Evolutionary conservation across 176 grass and related monocot genomes (phyloP).

Genomic region (Lolium multiflorum): DNA sequence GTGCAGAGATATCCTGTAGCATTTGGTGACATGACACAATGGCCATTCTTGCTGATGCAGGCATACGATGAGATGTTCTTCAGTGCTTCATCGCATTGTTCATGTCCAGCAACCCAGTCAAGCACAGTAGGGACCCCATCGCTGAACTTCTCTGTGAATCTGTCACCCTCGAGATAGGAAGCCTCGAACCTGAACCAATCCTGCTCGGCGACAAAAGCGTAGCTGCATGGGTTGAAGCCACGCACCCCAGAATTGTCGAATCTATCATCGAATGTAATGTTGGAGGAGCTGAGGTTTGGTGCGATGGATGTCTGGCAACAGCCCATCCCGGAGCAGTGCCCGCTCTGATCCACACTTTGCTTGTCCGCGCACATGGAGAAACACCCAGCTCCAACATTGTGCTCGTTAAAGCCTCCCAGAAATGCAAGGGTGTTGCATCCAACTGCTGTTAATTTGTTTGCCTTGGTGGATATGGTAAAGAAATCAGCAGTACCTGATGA

Average conservation of each 20-base stretch:
- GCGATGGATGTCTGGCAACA: slow-evolving; percentile 53
- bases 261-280: slow-evolving; percentile 17
- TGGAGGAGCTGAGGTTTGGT: slow-evolving; percentile 7
- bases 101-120: slow-evolving; percentile 44
- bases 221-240: slow-evolving; percentile 35
- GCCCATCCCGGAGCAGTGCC: slow-evolving; percentile 53
- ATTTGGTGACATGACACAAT: slow-evolving; percentile 28
- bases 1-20: slow-evolving; percentile 42
- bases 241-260: slow-evolving; percentile 30
- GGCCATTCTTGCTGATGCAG: slow-evolving; percentile 40
- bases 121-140: slow-evolving; percentile 36
- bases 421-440: slow-evolving; percentile 53
- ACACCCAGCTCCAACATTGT: slow-evolving; percentile 24
- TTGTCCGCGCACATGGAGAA: slow-evolving; percentile 25
- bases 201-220: slow-evolving; percentile 34
- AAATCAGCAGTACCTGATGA: not conserved
- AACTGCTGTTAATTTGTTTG: slow-evolving; percentile 20
- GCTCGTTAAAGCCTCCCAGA: slow-evolving; percentile 24
- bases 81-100: not conserved
- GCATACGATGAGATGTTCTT: slow-evolving; percentile 22
- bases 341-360: not conserved
- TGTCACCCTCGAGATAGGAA: slow-evolving; percentile 14
- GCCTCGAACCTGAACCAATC: slow-evolving; percentile 45
- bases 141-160: slow-evolving; percentile 27
- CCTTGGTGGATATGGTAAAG: slow-evolving; percentile 41